Evolutionary conservation across 495 filamentous ascomycete species (phyloP).

Genomic region (Penicillium canescens): DNA sequence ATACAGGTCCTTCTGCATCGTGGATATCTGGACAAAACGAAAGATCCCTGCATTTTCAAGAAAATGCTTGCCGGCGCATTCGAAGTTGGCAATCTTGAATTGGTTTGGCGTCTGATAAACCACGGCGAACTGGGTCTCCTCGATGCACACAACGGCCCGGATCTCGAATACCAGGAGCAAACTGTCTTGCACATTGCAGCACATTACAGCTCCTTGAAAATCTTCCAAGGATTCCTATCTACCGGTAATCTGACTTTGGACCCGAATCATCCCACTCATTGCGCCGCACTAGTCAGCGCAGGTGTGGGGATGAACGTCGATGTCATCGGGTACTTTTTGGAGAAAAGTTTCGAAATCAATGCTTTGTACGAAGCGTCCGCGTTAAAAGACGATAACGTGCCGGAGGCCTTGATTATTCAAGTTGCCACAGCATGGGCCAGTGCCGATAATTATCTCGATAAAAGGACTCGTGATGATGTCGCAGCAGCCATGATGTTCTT

Average conservation of each 20-base stretch:
- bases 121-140: background rate
- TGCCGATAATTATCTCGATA: background rate
- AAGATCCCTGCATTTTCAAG: background rate
- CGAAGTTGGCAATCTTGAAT: background rate
- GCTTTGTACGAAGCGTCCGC: background rate
- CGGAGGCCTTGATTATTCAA: background rate
- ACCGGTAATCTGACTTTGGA: background rate
- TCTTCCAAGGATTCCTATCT: background rate
- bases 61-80: background rate
- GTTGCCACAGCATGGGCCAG: background rate
- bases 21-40: background rate
- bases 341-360: background rate
- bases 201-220: background rate
- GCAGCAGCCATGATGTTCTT: background rate
- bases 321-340: background rate
- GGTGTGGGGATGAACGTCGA: background rate
- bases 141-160: background rate
- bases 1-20: background rate
- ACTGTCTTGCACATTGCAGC: background rate
- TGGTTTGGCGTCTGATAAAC: background rate
- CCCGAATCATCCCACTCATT: background rate
- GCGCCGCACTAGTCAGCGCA: background rate
- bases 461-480: background rate
- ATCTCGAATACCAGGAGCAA: background rate
- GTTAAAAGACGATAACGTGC: background rate